phyloP scores from a whole-genome alignment of 345 rosid species.

The thale cress (Arabidopsis thaliana) region DNA sequence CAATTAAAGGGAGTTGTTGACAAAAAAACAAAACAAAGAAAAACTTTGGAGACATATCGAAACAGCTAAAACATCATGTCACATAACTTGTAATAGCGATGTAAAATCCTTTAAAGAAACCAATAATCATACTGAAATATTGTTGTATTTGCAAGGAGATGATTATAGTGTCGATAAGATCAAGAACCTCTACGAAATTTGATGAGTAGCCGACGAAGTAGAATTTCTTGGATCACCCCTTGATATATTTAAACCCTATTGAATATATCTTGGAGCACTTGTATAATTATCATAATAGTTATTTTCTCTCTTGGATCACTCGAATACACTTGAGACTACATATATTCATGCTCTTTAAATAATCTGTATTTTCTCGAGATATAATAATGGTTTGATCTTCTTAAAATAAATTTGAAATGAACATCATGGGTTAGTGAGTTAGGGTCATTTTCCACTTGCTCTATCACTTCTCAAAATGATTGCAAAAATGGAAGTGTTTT shows the following conservation, averaged over 20 bases:
- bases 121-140: slow-evolving; percentile 7
- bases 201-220: slow-evolving; percentile 5
- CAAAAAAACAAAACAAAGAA: background rate
- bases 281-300: slow-evolving; percentile 5
- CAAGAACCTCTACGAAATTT: slow-evolving; percentile 72
- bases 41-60: background rate
- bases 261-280: slow-evolving; percentile 29
- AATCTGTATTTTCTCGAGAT: slow-evolving; percentile 17
- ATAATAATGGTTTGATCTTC: slow-evolving; percentile 3
- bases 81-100: background rate
- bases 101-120: background rate
- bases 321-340: slow-evolving; percentile 30
- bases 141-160: slow-evolving; percentile 31
- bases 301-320: slow-evolving; percentile 39
- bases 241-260: background rate
- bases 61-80: slow-evolving; percentile 6
- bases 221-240: slow-evolving; percentile 36
- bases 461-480: slow-evolving; percentile 11
- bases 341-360: slow-evolving; percentile 3
- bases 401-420: background rate
- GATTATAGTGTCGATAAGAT: slow-evolving; percentile 68
- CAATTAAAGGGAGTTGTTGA: slow-evolving; percentile 21
- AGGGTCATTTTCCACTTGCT: slow-evolving; percentile 24
- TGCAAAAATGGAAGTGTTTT: slow-evolving; percentile 12
- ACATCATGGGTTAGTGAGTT: slow-evolving; percentile 36